These are phyloP conservation scores for Colletotrichum australisinense DNA, from an alignment of 2,329 filamentous ascomycete species.

Conservation along the genomic window DNA sequence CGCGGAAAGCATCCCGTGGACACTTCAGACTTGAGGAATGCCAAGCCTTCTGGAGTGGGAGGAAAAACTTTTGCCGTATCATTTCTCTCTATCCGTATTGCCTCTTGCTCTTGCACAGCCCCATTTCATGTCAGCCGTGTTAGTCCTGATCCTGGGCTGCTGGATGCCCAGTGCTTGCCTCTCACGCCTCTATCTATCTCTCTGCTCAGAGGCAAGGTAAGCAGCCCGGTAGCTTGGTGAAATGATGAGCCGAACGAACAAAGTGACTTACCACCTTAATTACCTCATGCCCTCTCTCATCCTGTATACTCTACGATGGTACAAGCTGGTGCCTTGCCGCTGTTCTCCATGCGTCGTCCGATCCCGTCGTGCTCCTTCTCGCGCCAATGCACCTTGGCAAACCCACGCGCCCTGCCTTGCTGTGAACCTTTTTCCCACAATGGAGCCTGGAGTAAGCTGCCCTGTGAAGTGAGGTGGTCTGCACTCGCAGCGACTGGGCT, in stretches of 20 bases:
- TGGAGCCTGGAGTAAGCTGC: neutral
- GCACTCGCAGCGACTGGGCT: neutral
- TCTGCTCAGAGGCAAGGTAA: neutral
- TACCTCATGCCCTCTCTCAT: neutral
- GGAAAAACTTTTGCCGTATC: neutral
- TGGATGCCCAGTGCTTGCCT: neutral
- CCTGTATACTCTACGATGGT: neutral
- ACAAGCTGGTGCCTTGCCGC: neutral
- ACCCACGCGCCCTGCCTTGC: neutral
- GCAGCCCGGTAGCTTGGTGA: neutral
- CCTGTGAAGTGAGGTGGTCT: neutral
- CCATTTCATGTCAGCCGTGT: constrained; percentile 12
- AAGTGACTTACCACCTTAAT: neutral
- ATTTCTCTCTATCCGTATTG: neutral
- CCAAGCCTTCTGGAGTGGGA: constrained; percentile 22
- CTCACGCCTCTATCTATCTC: neutral
- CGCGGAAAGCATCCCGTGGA: neutral
- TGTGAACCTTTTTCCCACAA: neutral
- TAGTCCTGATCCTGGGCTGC: constrained; percentile 1
- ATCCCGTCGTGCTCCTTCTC: neutral
- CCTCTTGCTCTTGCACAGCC: constrained; percentile 28
- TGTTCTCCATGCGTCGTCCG: neutral
- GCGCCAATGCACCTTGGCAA: constrained; percentile 4
- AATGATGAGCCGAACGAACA: neutral
- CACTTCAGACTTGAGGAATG: neutral